phyloP scores from a whole-genome alignment of 78 protist genomes.

The Tieghemostelium lacteum region DNA sequence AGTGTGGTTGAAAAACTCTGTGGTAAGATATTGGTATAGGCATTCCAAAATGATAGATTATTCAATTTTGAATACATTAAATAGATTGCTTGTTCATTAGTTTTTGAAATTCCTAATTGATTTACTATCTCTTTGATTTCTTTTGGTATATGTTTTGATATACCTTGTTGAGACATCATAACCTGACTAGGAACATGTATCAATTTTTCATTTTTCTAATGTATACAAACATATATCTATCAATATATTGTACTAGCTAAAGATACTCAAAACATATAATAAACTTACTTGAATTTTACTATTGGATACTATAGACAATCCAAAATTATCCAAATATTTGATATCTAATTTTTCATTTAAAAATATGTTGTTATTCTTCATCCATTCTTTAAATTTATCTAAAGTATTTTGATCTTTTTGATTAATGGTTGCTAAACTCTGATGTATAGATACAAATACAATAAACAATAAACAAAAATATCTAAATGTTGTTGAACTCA shows the following conservation, averaged over 20 bases:
- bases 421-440: too few species aligned
- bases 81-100: slow-evolving; percentile 37
- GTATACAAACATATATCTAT: neutral
- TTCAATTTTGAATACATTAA: slow-evolving; percentile 34
- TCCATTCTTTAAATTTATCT: slow-evolving; percentile 22
- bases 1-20: slow-evolving; percentile 10
- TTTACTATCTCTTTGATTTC: neutral
- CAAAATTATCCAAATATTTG: slow-evolving; percentile 14
- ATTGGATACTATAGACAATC: slow-evolving; percentile 46
- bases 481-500: neutral
- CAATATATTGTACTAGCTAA: neutral
- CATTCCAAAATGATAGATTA: slow-evolving; percentile 18
- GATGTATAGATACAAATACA: too few species aligned
- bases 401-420: neutral
- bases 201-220: slow-evolving; percentile 27
- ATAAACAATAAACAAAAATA: too few species aligned
- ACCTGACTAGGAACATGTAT: slow-evolving; percentile 27
- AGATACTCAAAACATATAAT: neutral
- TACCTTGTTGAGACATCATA: slow-evolving; percentile 15
- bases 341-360: slow-evolving; percentile 29
- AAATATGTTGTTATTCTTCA: neutral
- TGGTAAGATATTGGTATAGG: slow-evolving; percentile 32
- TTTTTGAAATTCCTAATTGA: neutral
- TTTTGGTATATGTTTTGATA: slow-evolving; percentile 24
- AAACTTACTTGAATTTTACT: slow-evolving; percentile 1